Base-by-base conservation (phyloP, 768 basidiomycete genomes). In the Tremella mesenterica region DNA sequence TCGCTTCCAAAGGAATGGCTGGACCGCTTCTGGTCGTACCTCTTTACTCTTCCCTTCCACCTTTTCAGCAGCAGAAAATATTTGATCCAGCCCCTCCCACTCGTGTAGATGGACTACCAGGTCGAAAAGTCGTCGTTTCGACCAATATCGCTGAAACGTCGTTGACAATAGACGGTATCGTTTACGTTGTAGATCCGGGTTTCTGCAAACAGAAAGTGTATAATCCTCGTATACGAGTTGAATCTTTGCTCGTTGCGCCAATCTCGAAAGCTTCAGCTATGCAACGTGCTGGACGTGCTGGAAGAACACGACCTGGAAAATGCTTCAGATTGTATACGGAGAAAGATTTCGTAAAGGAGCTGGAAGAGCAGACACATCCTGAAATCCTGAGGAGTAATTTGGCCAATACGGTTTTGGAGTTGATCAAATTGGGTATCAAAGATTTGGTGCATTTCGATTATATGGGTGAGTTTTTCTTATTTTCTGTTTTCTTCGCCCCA, bases 101-200 rank as follows among this genome's bases (percentile, higher is more conserved):
- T 0, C 76, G 79, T 2, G 76, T 73, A 0, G 82, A 77, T 46
- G 85, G 89, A 1, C 85, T 89, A 0, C 84, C 85, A 0, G 93
- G 93, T 0, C 81, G 93, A 54, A 99, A 99, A 72, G 81, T 97
- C 39, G 86, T 99, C 56, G 78, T 99, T 0, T 88, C 91, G 8
- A 99, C 93, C 26, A 99, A 97, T 70, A 90, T 97, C 53, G 95
- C 95, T 2, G 93, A 99, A 74, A 97, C 93, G 1, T 93, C 90
- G 1, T 75, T 97, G 38, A 99, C 93, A 2, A 97, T 99, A 53
- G 93, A 99, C 61, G 93, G 93, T 20, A 96, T 99, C 64, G 92
- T 99, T n/a, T 99, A 97, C 64, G 93, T 96, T 53, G 91, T 96
- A 43, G 93, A 96, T 67, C 89, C 92, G 0, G 92, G 91, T 1